Evolutionary conservation across 192 early-diverging fungal genomes (phyloP).

Genomic region (Backusella luteola): DNA sequence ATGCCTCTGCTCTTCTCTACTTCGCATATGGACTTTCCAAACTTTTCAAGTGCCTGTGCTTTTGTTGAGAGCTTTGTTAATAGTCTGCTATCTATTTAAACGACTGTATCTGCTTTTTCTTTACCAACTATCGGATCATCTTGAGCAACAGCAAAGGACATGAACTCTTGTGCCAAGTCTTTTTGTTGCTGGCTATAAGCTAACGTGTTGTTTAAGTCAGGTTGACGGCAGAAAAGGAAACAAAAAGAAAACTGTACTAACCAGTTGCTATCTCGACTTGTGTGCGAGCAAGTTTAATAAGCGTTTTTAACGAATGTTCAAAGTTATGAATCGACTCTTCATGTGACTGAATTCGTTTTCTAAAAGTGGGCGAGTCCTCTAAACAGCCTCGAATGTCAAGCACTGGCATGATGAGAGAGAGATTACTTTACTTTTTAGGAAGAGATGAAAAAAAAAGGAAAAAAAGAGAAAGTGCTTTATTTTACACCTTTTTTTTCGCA

Average conservation of each 20-base stretch:
- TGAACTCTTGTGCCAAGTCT: slow-evolving; percentile 54
- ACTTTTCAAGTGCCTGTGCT: slow-evolving; percentile 53
- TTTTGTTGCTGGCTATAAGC: slow-evolving; percentile 50
- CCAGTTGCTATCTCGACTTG: slow-evolving; percentile 54
- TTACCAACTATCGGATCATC: slow-evolving; percentile 49
- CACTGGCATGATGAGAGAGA: slow-evolving; percentile 39
- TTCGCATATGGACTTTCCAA: slow-evolving; percentile 52
- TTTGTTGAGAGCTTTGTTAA: not conserved
- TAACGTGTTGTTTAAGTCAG: slow-evolving; percentile 11
- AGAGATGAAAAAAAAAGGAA: not conserved
- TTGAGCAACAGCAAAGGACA: slow-evolving; percentile 47
- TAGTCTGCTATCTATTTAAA: not conserved
- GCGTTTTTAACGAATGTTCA: slow-evolving; percentile 50
- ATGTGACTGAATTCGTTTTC: slow-evolving; percentile 47
- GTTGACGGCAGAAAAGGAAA: not conserved
- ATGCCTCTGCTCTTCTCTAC: slow-evolving; percentile 53
- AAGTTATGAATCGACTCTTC: slow-evolving; percentile 53
- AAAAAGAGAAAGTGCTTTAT: not conserved
- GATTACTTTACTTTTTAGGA: not conserved
- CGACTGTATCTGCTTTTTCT: not conserved
- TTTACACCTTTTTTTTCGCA: not conserved
- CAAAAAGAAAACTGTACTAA: slow-evolving; percentile 18
- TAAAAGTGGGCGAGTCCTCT: slow-evolving; percentile 58
- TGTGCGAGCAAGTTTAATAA: slow-evolving; percentile 51
- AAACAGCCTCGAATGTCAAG: slow-evolving; percentile 53